These are phyloP conservation scores for Fomitiporia mediterranea DNA, from an alignment of 1,284 basidiomycete genomes.

Conservation along the genomic window DNA sequence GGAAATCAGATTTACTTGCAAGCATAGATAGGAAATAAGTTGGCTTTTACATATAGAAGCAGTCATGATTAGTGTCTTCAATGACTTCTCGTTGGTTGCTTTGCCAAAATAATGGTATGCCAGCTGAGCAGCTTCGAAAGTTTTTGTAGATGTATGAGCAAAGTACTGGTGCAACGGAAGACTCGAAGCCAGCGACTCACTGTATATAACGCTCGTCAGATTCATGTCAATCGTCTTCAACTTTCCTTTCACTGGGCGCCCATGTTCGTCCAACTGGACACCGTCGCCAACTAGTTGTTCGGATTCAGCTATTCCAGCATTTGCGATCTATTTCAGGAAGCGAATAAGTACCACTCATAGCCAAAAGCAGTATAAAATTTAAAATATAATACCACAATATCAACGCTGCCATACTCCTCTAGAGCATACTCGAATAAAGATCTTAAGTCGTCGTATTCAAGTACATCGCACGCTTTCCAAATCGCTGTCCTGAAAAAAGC, in stretches of 20 bases:
- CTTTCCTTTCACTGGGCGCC: conserved; percentile 41
- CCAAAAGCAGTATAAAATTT: too few relatives aligned
- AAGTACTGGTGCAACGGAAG: not conserved
- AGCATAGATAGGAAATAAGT: not conserved
- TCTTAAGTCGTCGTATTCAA: conserved; percentile 50
- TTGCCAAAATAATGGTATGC: conserved; percentile 47
- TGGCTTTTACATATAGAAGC: conserved; percentile 46
- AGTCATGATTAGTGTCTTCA: conserved; percentile 49
- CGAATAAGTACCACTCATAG: not conserved
- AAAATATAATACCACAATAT: conserved; percentile 45
- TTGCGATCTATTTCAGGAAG: conserved; percentile 40
- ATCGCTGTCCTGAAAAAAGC: conserved; percentile 36
- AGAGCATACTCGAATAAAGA: conserved; percentile 49
- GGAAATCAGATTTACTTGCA: conserved; percentile 7
- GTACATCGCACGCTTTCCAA: conserved; percentile 46
- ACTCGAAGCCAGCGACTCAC: conserved; percentile 29
- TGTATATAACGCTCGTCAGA: conserved; percentile 46
- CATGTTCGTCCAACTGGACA: conserved; percentile 32
- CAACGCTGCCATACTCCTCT: conserved; percentile 42
- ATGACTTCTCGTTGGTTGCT: conserved; percentile 30
- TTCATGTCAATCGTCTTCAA: conserved; percentile 49
- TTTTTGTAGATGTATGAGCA: not conserved
- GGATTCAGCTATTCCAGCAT: conserved; percentile 50
- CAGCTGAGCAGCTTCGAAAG: conserved; percentile 40
- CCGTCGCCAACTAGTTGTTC: conserved; percentile 29